Percentiles rank a stretch among this genome's conserved stretches.
Conservation (phyloP, 1,284 basidiomycete species). For the Pholiota adiposa region DNA sequence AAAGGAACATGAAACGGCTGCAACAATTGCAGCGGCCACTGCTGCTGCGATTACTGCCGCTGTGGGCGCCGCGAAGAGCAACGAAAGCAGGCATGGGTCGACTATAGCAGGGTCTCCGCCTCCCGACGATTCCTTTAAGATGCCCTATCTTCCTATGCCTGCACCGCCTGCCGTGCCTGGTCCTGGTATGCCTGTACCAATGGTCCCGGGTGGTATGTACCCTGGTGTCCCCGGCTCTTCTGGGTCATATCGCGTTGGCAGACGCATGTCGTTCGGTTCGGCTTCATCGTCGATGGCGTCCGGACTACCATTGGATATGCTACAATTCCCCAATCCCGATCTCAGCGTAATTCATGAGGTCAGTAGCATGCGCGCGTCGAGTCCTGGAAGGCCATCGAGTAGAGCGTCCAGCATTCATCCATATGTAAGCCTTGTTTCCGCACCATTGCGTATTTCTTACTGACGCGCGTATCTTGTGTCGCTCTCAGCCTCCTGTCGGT, state of each 20-base stretch:
- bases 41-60: constrained; percentile 14
- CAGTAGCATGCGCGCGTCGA: constrained; percentile 10
- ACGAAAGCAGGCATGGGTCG: constrained; percentile 11
- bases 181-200: constrained; percentile 15
- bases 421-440: constrained; percentile 9
- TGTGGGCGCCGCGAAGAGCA: constrained; percentile 16
- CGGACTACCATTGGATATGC: constrained; percentile 18
- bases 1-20: constrained; percentile 12
- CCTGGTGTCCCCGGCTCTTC: constrained; percentile 15
- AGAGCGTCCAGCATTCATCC: constrained; percentile 6
- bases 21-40: constrained; percentile 14
- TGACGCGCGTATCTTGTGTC: background rate
- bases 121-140: constrained; percentile 3
- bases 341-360: constrained; percentile 28
- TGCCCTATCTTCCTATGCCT: constrained; percentile 29
- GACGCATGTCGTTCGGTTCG: constrained; percentile 10
- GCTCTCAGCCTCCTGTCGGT: background rate
- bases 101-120: background rate
- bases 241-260: constrained; percentile 11
- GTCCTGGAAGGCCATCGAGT: constrained; percentile 7
- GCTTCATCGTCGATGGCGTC: constrained; percentile 18
- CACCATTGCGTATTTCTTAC: background rate
- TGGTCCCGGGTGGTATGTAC: constrained; percentile 8
- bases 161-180: constrained; percentile 21
- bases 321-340: constrained; percentile 19